Percentiles rank a stretch among this genome's conserved stretches.
Conservation (phyloP, 2,329 filamentous ascomycete species). For the Curvularia sp. region DNA sequence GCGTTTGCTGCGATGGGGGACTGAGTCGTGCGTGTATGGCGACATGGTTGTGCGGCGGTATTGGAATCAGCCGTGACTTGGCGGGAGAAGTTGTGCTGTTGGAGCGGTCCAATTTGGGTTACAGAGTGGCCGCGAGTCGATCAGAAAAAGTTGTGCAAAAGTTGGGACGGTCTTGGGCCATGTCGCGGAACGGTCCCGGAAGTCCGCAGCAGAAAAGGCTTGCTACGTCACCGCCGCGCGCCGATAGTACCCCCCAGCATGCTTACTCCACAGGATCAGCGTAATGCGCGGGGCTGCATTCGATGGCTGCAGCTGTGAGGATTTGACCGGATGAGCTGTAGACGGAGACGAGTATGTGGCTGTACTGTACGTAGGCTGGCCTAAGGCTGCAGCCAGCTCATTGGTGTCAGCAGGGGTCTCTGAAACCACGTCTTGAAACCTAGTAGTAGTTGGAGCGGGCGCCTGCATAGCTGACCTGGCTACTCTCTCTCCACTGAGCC, state of each 20-base stretch:
- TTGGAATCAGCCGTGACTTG: background rate
- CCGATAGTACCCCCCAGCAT: background rate
- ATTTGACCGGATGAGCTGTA: background rate
- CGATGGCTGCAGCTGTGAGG: background rate
- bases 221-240: constrained; percentile 15
- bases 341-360: background rate
- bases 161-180: constrained; percentile 11
- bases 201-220: constrained; percentile 10
- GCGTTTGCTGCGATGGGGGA: constrained; percentile 34
- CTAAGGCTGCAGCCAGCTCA: constrained; percentile 30
- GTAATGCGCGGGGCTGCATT: background rate
- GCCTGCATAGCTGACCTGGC: constrained; percentile 45
- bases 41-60: constrained; percentile 21
- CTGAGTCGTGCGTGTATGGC: constrained; percentile 14
- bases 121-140: background rate
- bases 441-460: constrained; percentile 33
- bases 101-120: background rate
- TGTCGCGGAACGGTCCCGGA: constrained; percentile 18
- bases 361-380: constrained; percentile 16
- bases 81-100: background rate
- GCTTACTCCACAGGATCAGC: constrained; percentile 1
- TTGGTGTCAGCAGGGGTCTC: constrained; percentile 44
- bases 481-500: constrained; percentile 9
- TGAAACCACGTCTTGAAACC: constrained; percentile 49
- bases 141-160: constrained; percentile 20